Evolutionary conservation across 2,329 filamentous ascomycete genomes (phyloP).

Genomic region (Biscogniauxia mediterranea): DNA sequence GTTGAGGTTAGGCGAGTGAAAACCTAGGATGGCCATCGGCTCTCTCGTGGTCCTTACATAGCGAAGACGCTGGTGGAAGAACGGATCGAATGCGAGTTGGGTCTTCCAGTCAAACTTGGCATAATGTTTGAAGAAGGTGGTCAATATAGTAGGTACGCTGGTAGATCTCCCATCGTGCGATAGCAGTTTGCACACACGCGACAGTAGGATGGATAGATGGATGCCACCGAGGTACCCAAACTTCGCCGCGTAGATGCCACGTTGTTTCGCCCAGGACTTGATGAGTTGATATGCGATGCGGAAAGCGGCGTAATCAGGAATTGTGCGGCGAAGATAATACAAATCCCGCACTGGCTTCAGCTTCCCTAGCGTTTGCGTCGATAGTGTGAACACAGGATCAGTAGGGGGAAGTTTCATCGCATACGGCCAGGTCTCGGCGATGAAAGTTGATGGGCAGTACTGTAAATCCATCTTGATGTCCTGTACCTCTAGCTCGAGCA

Average conservation of each 20-base stretch:
- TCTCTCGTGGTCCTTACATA: slow-evolving; percentile 58
- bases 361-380: slow-evolving; percentile 56
- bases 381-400: slow-evolving; percentile 55
- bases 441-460: slow-evolving; percentile 58
- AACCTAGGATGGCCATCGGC: slow-evolving; percentile 62
- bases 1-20: slow-evolving; percentile 60
- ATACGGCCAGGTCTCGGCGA: slow-evolving; percentile 53
- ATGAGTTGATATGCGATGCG: slow-evolving; percentile 58
- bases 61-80: slow-evolving; percentile 50
- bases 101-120: slow-evolving; percentile 57
- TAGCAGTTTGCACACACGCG: slow-evolving; percentile 57
- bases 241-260: slow-evolving; percentile 62
- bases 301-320: slow-evolving; percentile 59
- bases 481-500: slow-evolving; percentile 61
- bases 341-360: slow-evolving; percentile 64
- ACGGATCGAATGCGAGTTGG: slow-evolving; percentile 56
- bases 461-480: slow-evolving; percentile 63
- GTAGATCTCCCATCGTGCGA: slow-evolving; percentile 35
- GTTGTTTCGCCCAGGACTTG: slow-evolving; percentile 59
- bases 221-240: slow-evolving; percentile 66
- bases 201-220: slow-evolving; percentile 61
- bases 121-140: slow-evolving; percentile 64
- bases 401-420: slow-evolving; percentile 46
- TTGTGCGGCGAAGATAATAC: slow-evolving; percentile 56
- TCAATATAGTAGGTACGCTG: slow-evolving; percentile 51